phyloP scores from a whole-genome alignment of 2,329 filamentous ascomycete genomes.

The Calonectria leucothoes region DNA sequence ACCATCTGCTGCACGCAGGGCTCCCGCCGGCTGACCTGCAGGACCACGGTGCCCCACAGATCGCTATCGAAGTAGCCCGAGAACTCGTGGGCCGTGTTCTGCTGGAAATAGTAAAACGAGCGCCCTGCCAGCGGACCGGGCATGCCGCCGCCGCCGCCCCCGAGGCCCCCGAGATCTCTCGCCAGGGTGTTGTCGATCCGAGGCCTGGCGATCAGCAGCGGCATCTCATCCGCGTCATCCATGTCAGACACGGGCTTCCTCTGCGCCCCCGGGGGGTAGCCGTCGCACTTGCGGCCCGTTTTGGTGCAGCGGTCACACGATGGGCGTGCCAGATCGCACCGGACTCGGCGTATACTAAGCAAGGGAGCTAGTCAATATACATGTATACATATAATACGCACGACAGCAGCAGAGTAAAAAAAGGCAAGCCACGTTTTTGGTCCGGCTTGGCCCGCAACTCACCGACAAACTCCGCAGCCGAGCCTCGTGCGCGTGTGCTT shows the following conservation, averaged over 20 bases:
- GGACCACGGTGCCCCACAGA: conserved; percentile 29
- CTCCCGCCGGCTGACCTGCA: conserved; percentile 31
- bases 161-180: background rate
- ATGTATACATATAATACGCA: too few species aligned
- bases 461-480: conserved; percentile 35
- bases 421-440: background rate
- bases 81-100: conserved; percentile 27
- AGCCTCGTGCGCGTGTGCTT: conserved; percentile 33
- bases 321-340: conserved; percentile 26
- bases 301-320: conserved; percentile 25
- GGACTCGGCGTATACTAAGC: conserved; percentile 30
- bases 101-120: conserved; percentile 29
- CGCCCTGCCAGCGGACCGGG: background rate
- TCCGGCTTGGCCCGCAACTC: background rate
- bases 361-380: background rate
- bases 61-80: conserved; percentile 31
- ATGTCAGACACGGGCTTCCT: background rate
- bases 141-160: background rate
- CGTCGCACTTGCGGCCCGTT: conserved; percentile 27
- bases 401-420: background rate
- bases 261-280: conserved; percentile 1
- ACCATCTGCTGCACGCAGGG: conserved; percentile 31
- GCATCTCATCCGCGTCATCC: background rate
- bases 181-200: background rate
- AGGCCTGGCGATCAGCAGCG: background rate